Base-by-base conservation (phyloP, 2,329 filamentous ascomycete species). In the Colletotrichum viniferum region DNA sequence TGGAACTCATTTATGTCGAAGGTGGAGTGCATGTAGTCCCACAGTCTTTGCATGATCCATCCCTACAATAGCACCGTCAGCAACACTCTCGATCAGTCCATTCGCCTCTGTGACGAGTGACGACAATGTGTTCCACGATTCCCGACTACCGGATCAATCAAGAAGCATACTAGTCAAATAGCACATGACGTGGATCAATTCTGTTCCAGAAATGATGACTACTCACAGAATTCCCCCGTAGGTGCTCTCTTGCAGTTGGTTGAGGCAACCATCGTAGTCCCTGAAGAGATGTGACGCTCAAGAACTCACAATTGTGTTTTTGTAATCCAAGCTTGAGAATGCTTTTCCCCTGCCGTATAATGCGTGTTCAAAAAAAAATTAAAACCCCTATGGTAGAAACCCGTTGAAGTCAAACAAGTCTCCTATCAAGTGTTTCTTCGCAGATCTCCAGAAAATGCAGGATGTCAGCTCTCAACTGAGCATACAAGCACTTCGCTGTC, bases 331-430 rank as follows among this genome's bases (percentile, higher is more conserved):
- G 10, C 18, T 48, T 48, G 18, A 7, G 4, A 6, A 21, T 10
- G 12, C n/a, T 21, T 52, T 13, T 7, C 10, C n/a, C n/a, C 2
- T 7, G 12, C 10, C n/a, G n/a, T 52, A 21, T 21, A 13, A 52
- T 24, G 6, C 4, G 5, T 21, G n/a, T 48, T 3, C 5, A 4
- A 13, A 6, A 13, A 6, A 0, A 52, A 13, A 21, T 21, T 7
- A 13, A 12, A 21, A 52, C 4, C 4, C n/a, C 43, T 52, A 13
- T 3, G 7, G 12, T 3, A 52, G n/a, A 52, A 21, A 21, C 5
- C 43, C n/a, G n/a, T 21, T 12, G 1, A 21, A 21, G 43, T 21
- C 6, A 4, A 21, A 21, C 6, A 52, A 13, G 10, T 13, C 12
- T 24, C 43, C 43, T 21, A 21, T 7, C 10, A 13, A 7, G 21